Conservation (phyloP, 768 basidiomycete genomes). For the Leccinum obscurum region DNA sequence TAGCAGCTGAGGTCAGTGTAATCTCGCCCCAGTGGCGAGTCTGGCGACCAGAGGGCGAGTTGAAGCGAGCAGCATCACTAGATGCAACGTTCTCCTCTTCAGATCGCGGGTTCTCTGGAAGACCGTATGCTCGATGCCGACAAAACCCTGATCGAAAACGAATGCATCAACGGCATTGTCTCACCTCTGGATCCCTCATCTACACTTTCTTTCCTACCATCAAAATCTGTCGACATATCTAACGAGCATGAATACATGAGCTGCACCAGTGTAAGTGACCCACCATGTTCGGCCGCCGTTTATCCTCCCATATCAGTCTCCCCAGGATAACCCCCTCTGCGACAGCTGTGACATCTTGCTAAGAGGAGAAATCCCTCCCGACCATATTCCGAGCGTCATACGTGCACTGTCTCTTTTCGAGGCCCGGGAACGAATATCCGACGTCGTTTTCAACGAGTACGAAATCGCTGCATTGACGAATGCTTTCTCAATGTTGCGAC, state of each 20-base stretch:
- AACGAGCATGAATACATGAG: conserved; percentile 7
- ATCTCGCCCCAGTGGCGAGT: background rate
- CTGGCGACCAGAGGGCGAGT: background rate
- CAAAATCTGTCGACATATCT: conserved; percentile 1
- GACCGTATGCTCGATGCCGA: background rate
- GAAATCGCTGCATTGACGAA: conserved; percentile 19
- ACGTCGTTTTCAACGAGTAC: conserved; percentile 10
- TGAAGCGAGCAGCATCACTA: conserved; percentile 1
- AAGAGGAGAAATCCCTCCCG: conserved; percentile 16
- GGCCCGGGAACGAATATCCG: conserved; percentile 9
- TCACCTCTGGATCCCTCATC: background rate
- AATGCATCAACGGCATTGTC: background rate
- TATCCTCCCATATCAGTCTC: background rate
- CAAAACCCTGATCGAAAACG: background rate
- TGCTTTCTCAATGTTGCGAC: conserved; percentile 24
- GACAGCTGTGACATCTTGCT: conserved; percentile 15
- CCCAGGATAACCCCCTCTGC: conserved; percentile 18
- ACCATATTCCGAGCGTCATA: conserved; percentile 25
- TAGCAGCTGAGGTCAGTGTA: conserved; percentile 9
- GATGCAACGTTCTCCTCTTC: background rate
- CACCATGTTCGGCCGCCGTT: background rate
- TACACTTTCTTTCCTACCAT: background rate
- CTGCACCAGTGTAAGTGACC: conserved; percentile 13
- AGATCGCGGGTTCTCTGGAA: background rate
- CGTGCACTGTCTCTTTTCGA: conserved; percentile 22